Base-by-base conservation (phyloP, 2,329 filamentous ascomycete species). In the Colletotrichum gigasporum region DNA sequence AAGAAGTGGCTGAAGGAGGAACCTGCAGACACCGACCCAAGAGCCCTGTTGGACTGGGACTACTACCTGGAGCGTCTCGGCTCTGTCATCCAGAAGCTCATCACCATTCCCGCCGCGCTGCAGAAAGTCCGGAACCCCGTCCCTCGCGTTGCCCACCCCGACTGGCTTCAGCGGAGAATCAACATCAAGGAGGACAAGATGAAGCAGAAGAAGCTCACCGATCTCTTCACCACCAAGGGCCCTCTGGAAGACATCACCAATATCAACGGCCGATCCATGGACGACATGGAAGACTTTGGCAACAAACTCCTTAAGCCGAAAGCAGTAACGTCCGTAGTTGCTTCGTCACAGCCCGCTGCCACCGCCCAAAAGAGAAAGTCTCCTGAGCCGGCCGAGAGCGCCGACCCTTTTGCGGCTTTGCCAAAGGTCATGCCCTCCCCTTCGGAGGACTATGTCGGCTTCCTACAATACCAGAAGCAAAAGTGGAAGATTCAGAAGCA, bases 401-500 rank as follows among this genome's bases (percentile, higher is more conserved):
- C 85, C 0, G 92, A 98, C 73, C 94, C 94, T 0, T 96, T 93
- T 76, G 90, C 93, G 26, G 87, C 87, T 22, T 83, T 99, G 12
- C 96, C 96, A 0, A 87, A 91, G 65, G 85, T 87, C 41, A 96
- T 97, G 91, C 95, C 96, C 2, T 87, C 86, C 22, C 91, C 96
- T 18, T 92, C 89, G 0, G 89, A 96, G 50, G 91, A 99, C 76
- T 99, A 99, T 70, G 82, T 88, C 16, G 93, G 88, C 0, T 99
- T 97, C 82, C 77, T 99, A 55, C 86, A 91, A 72, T 98, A 98
- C 72, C 96, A 99, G 75, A 99, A 99, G 78, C 89, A 94, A 80
- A 99, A 99, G 78, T 99, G 96, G 96, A 97, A 95, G 80, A 91
- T 98, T 35, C 96, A 99, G 75, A 97, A 94, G 73, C 91, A 97